Percentiles rank a stretch among this genome's conserved stretches.
Conservation (phyloP, 805 yeast species). For the Starmerella apis region DNA sequence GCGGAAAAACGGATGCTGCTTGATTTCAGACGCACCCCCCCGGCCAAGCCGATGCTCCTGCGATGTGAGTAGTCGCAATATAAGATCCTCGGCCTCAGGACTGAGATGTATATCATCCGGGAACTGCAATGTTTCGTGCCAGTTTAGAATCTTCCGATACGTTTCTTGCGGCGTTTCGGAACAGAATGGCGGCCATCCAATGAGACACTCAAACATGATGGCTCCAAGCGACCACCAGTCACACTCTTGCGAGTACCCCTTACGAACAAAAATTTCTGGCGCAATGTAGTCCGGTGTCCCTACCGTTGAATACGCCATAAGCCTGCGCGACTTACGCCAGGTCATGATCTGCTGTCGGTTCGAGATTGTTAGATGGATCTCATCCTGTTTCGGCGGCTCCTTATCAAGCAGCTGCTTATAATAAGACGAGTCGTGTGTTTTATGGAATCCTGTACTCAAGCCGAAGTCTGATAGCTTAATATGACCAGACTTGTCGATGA, state of each 20-base stretch:
- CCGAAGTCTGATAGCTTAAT: slow-evolving; percentile 68
- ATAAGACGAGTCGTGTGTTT: slow-evolving; percentile 83
- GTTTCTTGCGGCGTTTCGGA: slow-evolving; percentile 92
- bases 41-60: slow-evolving; percentile 76
- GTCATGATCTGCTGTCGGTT: slow-evolving; percentile 92
- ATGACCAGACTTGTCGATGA: slow-evolving; percentile 69
- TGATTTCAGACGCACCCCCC: slow-evolving; percentile 87
- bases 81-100: slow-evolving; percentile 80
- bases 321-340: slow-evolving; percentile 82
- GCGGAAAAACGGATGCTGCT: slow-evolving; percentile 80
- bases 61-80: slow-evolving; percentile 61
- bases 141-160: slow-evolving; percentile 77
- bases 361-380: slow-evolving; percentile 90
- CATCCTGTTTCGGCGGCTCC: slow-evolving; percentile 45
- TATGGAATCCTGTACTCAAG: slow-evolving; percentile 81
- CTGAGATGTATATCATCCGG: slow-evolving; percentile 88
- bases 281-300: slow-evolving; percentile 96
- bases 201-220: slow-evolving; percentile 89
- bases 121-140: slow-evolving; percentile 77
- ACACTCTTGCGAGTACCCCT: slow-evolving; percentile 94
- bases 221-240: slow-evolving; percentile 98
- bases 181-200: slow-evolving; percentile 97
- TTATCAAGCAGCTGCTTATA: slow-evolving; percentile 73
- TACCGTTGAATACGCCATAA: slow-evolving; percentile 93
- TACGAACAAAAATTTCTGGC: slow-evolving; percentile 84